A percentile compares a stretch with the other conserved stretches of the same genome.
These are phyloP conservation scores for Rachicladosporium sp. DNA, from an alignment of 2,329 filamentous ascomycete species.

Conservation along the genomic window DNA sequence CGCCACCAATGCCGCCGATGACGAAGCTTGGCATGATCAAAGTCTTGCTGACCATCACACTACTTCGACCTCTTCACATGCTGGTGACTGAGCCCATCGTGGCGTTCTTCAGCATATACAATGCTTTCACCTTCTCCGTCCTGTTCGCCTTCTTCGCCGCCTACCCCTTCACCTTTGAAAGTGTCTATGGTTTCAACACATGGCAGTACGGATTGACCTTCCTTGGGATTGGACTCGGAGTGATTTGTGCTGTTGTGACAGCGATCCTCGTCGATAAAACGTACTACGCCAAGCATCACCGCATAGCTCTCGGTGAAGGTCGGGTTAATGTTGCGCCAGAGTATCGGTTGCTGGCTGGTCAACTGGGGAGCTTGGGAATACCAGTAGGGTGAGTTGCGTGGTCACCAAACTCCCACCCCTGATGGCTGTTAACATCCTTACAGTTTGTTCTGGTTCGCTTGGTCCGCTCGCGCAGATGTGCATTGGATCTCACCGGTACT, in stretches of 20 bases:
- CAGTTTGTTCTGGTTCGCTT: constrained; percentile 29
- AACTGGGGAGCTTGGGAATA: constrained; percentile 24
- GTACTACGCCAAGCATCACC: constrained; percentile 25
- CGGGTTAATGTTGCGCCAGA: constrained; percentile 19
- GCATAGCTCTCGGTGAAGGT: constrained; percentile 17
- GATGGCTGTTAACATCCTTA: not conserved
- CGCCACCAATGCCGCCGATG: constrained; percentile 11
- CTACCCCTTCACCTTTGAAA: constrained; percentile 41
- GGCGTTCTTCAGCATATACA: constrained; percentile 19
- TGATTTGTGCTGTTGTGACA: constrained; percentile 42
- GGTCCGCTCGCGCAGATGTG: constrained; percentile 22
- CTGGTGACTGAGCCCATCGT: constrained; percentile 26
- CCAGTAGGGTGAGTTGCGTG: constrained; percentile 16
- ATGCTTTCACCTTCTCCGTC: constrained; percentile 19
- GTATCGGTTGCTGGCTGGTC: constrained; percentile 23
- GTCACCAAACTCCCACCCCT: not conserved
- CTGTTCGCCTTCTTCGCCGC: constrained; percentile 23
- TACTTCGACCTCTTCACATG: constrained; percentile 23
- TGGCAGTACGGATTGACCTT: constrained; percentile 71
- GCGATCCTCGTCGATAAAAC: constrained; percentile 24
- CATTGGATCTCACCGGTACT: constrained; percentile 29
- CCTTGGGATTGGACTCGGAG: constrained; percentile 56
- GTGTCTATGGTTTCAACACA: constrained; percentile 61
- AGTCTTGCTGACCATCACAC: constrained; percentile 20
- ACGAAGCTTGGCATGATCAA: constrained; percentile 18